These are phyloP conservation scores for Malassezia obtusa DNA, from an alignment of 1,284 basidiomycete genomes.

Conservation along the genomic window DNA sequence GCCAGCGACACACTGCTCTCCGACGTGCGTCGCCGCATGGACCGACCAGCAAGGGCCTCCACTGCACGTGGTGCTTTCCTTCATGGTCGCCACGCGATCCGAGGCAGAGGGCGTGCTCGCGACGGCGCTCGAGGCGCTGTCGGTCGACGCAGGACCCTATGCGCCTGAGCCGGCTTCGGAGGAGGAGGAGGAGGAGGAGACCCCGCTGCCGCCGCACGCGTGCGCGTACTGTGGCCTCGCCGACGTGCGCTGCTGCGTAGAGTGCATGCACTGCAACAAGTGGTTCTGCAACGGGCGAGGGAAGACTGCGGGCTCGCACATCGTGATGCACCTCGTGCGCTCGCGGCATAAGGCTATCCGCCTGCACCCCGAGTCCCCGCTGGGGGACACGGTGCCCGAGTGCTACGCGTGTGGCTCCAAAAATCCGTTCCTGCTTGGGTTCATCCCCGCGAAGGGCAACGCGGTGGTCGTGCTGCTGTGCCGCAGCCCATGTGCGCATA, in stretches of 20 bases:
- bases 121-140: neutral
- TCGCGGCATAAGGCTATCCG: slow-evolving; percentile 99
- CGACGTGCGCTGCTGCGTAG: slow-evolving; percentile 90
- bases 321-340: slow-evolving; percentile 96
- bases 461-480: slow-evolving; percentile 97
- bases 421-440: slow-evolving; percentile 97
- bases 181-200: neutral
- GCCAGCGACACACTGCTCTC: neutral
- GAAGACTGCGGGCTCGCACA: slow-evolving; percentile 85
- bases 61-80: slow-evolving; percentile 50
- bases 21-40: neutral
- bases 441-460: slow-evolving; percentile 97
- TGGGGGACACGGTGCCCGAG: slow-evolving; percentile 94
- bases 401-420: slow-evolving; percentile 97
- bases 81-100: slow-evolving; percentile 57
- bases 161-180: neutral
- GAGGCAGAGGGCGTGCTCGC: slow-evolving; percentile 52
- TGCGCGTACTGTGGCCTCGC: slow-evolving; percentile 86
- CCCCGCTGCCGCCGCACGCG: slow-evolving; percentile 10
- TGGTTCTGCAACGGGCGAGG: slow-evolving; percentile 98
- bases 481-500: slow-evolving; percentile 94
- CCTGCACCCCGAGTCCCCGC: slow-evolving; percentile 82
- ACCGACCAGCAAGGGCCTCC: neutral
- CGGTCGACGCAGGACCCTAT: neutral
- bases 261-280: slow-evolving; percentile 87